These are phyloP conservation scores for Oryza coarctata DNA, from an alignment of 176 grass and related monocot genomes.

Conservation along the genomic window DNA sequence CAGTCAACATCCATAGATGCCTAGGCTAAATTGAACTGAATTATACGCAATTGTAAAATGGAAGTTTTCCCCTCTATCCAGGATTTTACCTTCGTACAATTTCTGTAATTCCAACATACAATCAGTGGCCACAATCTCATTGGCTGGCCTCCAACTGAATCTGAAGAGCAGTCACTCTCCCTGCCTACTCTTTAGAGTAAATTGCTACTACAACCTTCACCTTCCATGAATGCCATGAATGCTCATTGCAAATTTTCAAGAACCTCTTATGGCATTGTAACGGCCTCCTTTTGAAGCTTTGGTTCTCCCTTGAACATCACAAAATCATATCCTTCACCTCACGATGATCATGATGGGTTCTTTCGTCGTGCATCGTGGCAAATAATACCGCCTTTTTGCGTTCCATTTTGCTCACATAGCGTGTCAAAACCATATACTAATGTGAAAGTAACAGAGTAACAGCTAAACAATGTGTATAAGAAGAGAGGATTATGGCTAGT, in stretches of 20 bases:
- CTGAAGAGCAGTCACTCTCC: not conserved
- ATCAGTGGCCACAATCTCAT: constrained; percentile 32
- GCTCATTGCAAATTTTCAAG: constrained; percentile 22
- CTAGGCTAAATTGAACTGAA: not conserved
- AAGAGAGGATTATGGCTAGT: constrained; percentile 23
- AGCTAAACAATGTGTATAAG: constrained; percentile 14
- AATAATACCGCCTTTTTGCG: constrained; percentile 35
- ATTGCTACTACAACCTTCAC: constrained; percentile 22
- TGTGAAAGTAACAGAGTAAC: constrained; percentile 12
- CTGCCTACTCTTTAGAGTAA: constrained; percentile 30
- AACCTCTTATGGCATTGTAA: constrained; percentile 37
- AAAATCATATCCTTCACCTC: constrained; percentile 21
- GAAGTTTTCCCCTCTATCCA: not conserved
- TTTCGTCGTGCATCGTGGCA: constrained; percentile 23
- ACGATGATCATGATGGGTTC: constrained; percentile 27
- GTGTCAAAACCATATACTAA: constrained; percentile 14
- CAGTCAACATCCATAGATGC: constrained; percentile 21
- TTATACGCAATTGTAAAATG: not conserved
- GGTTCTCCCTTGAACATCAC: constrained; percentile 24
- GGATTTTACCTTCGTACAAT: not conserved
- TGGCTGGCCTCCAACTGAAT: constrained; percentile 26
- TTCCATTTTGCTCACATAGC: not conserved
- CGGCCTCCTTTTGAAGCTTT: constrained; percentile 39
- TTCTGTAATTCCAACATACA: constrained; percentile 14
- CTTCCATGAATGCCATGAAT: constrained; percentile 47